phyloP scores from a whole-genome alignment of 2,329 filamentous ascomycete genomes.

The Botrytis elliptica region DNA sequence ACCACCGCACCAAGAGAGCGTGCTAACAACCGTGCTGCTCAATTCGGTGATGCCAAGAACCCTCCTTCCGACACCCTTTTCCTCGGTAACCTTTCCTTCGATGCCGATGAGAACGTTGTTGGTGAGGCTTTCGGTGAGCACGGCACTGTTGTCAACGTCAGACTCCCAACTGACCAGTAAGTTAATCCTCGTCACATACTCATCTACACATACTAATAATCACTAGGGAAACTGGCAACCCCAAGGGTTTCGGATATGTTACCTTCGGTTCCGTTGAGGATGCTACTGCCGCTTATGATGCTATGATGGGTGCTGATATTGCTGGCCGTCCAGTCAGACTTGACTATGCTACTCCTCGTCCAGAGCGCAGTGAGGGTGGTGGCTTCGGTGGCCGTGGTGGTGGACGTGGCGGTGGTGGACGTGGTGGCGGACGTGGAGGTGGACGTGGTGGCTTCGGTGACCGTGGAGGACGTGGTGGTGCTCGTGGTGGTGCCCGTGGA shows the following conservation, averaged over 20 bases:
- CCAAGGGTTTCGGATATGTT: conserved; percentile 74
- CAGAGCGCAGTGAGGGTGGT: conserved; percentile 49
- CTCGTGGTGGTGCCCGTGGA: conserved; percentile 44
- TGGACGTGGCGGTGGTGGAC: conserved; percentile 45
- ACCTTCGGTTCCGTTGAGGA: conserved; percentile 67
- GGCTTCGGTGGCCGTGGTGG: conserved; percentile 46
- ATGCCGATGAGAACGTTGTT: conserved; percentile 63
- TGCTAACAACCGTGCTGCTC: conserved; percentile 50
- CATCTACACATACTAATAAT: conserved; percentile 32
- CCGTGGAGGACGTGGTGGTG: conserved; percentile 43
- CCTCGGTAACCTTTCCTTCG: conserved; percentile 70
- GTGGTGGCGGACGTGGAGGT: conserved; percentile 34
- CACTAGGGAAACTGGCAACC: conserved; percentile 57
- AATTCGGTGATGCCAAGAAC: conserved; percentile 63
- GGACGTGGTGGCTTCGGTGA: conserved; percentile 41
- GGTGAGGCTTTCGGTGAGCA: conserved; percentile 62
- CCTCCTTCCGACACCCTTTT: conserved; percentile 68
- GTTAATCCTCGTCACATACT: conserved; percentile 25
- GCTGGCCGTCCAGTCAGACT: conserved; percentile 64
- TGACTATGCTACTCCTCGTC: conserved; percentile 64
- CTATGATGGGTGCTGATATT: conserved; percentile 62
- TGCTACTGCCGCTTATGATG: conserved; percentile 61
- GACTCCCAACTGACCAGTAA: conserved; percentile 65
- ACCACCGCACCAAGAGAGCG: conserved; percentile 49
- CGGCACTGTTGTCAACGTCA: conserved; percentile 63